A percentile compares a stretch with the other conserved stretches of the same genome.
phyloP scores from a whole-genome alignment of 2,329 filamentous ascomycete species.

The Lecanicillium sp. region DNA sequence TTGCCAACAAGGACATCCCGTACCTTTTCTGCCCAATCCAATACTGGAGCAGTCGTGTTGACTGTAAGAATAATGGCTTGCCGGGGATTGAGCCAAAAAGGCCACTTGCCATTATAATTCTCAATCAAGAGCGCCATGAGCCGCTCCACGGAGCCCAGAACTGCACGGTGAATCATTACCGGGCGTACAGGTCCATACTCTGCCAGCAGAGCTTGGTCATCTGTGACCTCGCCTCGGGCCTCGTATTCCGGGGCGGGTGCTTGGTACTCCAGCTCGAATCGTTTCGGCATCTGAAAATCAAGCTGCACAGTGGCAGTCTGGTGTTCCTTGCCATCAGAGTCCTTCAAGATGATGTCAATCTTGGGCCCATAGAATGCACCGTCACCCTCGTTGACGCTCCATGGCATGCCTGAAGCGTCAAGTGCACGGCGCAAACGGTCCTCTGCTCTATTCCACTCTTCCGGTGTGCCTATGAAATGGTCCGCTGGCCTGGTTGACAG shows the following conservation, averaged over 20 bases:
- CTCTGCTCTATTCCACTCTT: constrained; percentile 49
- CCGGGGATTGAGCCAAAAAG: constrained; percentile 80
- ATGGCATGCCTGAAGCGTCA: constrained; percentile 62
- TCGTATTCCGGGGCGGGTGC: constrained; percentile 59
- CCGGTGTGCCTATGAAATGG: constrained; percentile 66
- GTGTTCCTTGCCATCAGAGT: constrained; percentile 76
- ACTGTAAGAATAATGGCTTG: constrained; percentile 69
- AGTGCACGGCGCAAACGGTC: constrained; percentile 29
- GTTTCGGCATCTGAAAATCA: constrained; percentile 80
- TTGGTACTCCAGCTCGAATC: constrained; percentile 69
- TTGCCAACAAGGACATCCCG: constrained; percentile 44
- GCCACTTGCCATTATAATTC: constrained; percentile 71
- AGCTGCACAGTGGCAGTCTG: constrained; percentile 85
- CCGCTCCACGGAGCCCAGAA: constrained; percentile 76
- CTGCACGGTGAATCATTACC: constrained; percentile 77
- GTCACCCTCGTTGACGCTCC: constrained; percentile 71
- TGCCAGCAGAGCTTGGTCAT: constrained; percentile 36
- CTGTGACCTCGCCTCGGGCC: constrained; percentile 40
- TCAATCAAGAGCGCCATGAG: constrained; percentile 82
- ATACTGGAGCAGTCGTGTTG: constrained; percentile 48
- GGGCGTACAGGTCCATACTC: constrained; percentile 55
- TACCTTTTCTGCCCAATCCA: constrained; percentile 38
- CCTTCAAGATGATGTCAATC: constrained; percentile 76
- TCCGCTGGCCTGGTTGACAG: constrained; percentile 71
- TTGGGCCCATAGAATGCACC: constrained; percentile 90